A percentile compares a stretch with the other conserved stretches of the same genome.
These are phyloP conservation scores for Jacaranda copaia DNA, from an alignment of 257 asterid genomes.

Conservation along the genomic window DNA sequence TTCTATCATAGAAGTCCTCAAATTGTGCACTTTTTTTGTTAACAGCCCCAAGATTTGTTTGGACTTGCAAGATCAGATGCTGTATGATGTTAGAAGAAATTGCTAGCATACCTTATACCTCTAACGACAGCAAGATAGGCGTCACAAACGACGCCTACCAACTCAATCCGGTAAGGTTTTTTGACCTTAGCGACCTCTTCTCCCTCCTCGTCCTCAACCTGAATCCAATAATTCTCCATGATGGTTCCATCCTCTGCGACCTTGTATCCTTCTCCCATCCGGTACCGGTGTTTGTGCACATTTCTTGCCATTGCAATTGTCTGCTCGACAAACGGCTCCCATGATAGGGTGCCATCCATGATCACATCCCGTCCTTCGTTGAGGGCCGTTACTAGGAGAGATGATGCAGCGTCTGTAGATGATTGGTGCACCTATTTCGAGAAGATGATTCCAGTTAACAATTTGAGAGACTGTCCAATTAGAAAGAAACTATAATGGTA, in stretches of 20 bases:
- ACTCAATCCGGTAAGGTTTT: constrained; percentile 84
- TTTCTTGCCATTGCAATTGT: constrained; percentile 86
- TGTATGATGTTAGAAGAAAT: not conserved
- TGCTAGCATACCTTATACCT: constrained; percentile 75
- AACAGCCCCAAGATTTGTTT: not conserved
- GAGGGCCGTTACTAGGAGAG: constrained; percentile 85
- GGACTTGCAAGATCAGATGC: not conserved
- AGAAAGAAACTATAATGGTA: not conserved
- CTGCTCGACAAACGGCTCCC: constrained; percentile 97
- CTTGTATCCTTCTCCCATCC: constrained; percentile 94
- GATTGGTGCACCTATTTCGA: constrained; percentile 87
- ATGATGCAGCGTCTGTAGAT: constrained; percentile 95
- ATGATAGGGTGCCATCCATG: constrained; percentile 96
- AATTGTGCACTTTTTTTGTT: not conserved
- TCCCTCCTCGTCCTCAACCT: constrained; percentile 50
- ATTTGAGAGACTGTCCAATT: too few species aligned
- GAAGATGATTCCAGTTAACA: not conserved
- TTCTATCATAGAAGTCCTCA: not conserved
- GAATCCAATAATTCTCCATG: constrained; percentile 84
- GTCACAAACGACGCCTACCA: constrained; percentile 95
- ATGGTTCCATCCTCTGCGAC: constrained; percentile 75
- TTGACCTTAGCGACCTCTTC: constrained; percentile 34
- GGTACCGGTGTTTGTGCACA: constrained; percentile 71
- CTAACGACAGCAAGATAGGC: constrained; percentile 88
- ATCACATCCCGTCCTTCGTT: constrained; percentile 97